Base-by-base conservation (phyloP, 306 rosid species). In the Prunus mume region DNA sequence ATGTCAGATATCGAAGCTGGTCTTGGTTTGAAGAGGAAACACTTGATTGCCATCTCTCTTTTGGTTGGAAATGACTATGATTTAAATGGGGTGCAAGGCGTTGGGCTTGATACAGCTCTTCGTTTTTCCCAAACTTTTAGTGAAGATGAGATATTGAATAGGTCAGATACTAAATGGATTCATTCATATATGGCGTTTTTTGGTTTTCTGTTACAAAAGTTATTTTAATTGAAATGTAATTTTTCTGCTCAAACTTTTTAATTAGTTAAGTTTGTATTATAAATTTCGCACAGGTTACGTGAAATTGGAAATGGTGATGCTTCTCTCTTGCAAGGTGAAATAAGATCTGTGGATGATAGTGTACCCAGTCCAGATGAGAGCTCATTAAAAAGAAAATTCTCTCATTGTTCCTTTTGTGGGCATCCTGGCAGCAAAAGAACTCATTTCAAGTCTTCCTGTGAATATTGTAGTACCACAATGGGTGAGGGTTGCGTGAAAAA, bases 401-500 rank as follows among this genome's bases (percentile, higher is more conserved):
- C 87, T 85, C 97, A 92, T 75, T 95, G 97, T 81, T 87, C 96
- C 75, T 88, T 92, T 83, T 92, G 97, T 82, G 99, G 97, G 80
- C 96, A 92, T 87, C 97, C 92, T n/a, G 97, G 97, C 79, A 88
- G 76, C 86, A 92, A 85, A 70, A 83, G 78, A 76, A 86, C 85
- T 65, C 97, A 95, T 81, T 52, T 77, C 76, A 88, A 86, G 84
- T 71, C 72, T 78, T 75, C 92, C 2, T 90, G 97, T 76, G 87
- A 86, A 79, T 76, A 78, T 82, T 92, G 98, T 63, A 75, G 55
- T 56, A 22, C 80, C 11, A 60, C 78, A 70, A 75, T 54, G 54
- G 71, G 80, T 27, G 91, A 74, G 69, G 93, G 92, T 77, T 95
- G 99, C 86, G n/a, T 77, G 56, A 78, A 76, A 88, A 95, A 86